Base-by-base conservation (phyloP, 2,329 filamentous ascomycete species). In the Cryphonectria carpinicola region DNA sequence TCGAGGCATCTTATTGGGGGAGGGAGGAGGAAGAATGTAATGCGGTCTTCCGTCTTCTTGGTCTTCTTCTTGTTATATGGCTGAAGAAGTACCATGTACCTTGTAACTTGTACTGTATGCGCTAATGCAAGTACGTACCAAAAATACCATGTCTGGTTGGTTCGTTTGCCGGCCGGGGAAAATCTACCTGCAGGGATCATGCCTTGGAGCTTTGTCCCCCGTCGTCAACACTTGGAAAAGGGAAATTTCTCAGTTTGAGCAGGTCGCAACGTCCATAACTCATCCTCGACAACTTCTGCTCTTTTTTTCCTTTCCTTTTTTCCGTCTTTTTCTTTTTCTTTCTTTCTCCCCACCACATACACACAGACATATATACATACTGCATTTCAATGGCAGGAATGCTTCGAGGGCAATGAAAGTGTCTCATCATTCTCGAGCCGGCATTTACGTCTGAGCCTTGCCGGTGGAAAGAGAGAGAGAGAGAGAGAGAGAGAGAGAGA, bases 201-300 rank as follows among this genome's bases (percentile, higher is more conserved):
- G 25, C 25, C 13, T 35, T 32, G 54, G n/a, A 46, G 61, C 61
- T 64, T 19, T 46, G 60, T 41, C 32, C 7, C 61, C 39, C 37
- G 37, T 64, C 61, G 19, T 64, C 61, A 46, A 49, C 19, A 49
- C 3, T 49, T 58, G 22, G 61, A 39, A 43, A 43, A 64, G 22
- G 61, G 61, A 43, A 64, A 64, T 64, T 64, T 64, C 61, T 64
- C 61, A n/a, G 37, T 5, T 17, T 8, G 17, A 41, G 11, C 25
- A 25, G n/a, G 37, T 22, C 39, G 61, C 61, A 28, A 25, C 10
- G 39, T n/a, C 39, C 61, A 41, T 46, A 14, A 43, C 25, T 41
- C 60, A 39, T 41, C 60, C 11, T 62, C 35, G 41, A 14, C n/a
- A 46, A 25, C 37, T 25, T 17, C 61, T 17, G 3, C 37, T n/a